Evolutionary conservation across 768 basidiomycete genomes (phyloP).

Genomic region (Tulasnella sp.): DNA sequence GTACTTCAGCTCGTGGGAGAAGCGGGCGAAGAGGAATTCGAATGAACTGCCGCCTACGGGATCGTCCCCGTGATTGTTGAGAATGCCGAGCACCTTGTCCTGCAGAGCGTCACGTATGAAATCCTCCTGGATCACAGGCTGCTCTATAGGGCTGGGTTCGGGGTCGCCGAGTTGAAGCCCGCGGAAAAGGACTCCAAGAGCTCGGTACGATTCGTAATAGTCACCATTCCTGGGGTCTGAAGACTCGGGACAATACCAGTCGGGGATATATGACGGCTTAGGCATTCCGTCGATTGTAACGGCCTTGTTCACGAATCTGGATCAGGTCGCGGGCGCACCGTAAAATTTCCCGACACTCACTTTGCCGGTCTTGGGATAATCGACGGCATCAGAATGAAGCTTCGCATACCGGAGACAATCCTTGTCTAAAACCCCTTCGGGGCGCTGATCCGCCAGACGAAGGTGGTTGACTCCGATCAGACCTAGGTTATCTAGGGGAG

Average conservation of each 20-base stretch:
- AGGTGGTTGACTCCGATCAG: conserved; percentile 33
- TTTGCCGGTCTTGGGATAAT: conserved; percentile 31
- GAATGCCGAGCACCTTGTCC: neutral
- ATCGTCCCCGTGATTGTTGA: neutral
- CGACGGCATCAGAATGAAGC: conserved; percentile 32
- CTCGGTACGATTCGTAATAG: conserved; percentile 14
- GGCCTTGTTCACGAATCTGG: neutral
- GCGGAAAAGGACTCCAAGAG: conserved; percentile 30
- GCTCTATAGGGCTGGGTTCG: neutral
- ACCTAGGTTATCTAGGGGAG: conserved; percentile 29
- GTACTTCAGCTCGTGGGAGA: conserved; percentile 64
- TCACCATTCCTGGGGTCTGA: conserved; percentile 10
- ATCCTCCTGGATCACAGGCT: neutral
- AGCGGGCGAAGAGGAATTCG: conserved; percentile 46
- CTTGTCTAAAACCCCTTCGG: conserved; percentile 29
- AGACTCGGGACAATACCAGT: conserved; percentile 7
- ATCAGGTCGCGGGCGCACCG: neutral
- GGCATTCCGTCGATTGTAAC: conserved; percentile 23
- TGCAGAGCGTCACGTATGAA: neutral
- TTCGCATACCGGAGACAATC: conserved; percentile 33
- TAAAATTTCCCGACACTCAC: neutral
- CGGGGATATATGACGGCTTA: conserved; percentile 14
- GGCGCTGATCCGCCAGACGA: conserved; percentile 32
- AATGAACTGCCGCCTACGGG: neutral
- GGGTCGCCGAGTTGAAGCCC: neutral